phyloP scores from a whole-genome alignment of 805 yeast genomes.

The Starmerella bacillaris region DNA sequence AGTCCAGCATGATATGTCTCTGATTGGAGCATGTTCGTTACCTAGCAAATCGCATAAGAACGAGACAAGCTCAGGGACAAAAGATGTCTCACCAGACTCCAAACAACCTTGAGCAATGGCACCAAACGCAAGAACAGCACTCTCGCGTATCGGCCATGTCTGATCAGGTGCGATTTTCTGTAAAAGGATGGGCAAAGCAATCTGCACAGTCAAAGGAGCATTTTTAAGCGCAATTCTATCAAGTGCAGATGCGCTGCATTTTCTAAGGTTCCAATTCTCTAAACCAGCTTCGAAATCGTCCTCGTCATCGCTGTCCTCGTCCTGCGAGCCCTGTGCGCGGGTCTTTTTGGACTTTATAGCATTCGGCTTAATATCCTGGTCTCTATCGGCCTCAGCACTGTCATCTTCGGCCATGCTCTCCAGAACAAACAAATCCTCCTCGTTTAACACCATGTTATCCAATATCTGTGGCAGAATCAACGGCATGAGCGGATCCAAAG shows the following conservation, averaged over 20 bases:
- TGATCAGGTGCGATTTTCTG: constrained; percentile 41
- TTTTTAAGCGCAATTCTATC: constrained; percentile 56
- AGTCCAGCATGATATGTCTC: constrained; percentile 94
- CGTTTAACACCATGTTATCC: constrained; percentile 72
- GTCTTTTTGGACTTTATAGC: constrained; percentile 47
- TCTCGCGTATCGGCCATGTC: constrained; percentile 83
- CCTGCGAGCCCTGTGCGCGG: constrained; percentile 25
- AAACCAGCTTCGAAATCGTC: constrained; percentile 52
- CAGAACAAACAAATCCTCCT: constrained; percentile 52
- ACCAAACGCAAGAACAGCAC: constrained; percentile 85
- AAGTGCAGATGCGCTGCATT: constrained; percentile 85
- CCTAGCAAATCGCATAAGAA: constrained; percentile 61
- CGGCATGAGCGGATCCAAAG: constrained; percentile 39
- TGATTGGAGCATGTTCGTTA: constrained; percentile 64
- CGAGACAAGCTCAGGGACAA: constrained; percentile 67
- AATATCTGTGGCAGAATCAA: constrained; percentile 60
- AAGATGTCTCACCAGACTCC: constrained; percentile 42
- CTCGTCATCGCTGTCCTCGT: constrained; percentile 48
- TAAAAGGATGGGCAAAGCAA: constrained; percentile 59
- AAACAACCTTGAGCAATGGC: constrained; percentile 84
- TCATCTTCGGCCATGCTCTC: constrained; percentile 58
- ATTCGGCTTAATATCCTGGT: constrained; percentile 73
- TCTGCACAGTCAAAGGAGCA: constrained; percentile 48
- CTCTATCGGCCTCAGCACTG: constrained; percentile 59
- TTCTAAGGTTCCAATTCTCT: constrained; percentile 77